Percentiles rank a stretch among this genome's conserved stretches.
phyloP scores from a whole-genome alignment of 441 rosid genomes.

The Mallotus japonicus region DNA sequence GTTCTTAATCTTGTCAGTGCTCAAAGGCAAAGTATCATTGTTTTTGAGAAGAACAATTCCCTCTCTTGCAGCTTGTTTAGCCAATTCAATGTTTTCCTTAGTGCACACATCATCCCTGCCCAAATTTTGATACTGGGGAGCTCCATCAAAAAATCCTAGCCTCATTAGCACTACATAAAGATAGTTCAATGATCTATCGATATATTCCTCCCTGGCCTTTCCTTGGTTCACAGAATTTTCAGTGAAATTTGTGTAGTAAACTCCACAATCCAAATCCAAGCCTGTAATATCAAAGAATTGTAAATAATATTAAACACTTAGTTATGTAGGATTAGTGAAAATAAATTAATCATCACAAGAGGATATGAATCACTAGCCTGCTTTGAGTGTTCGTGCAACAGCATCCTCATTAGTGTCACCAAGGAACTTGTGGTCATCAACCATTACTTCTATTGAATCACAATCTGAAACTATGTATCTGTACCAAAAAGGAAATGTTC shows the following conservation, averaged over 20 bases:
- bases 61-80: slow-evolving; percentile 47
- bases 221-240: slow-evolving; percentile 40
- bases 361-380: slow-evolving; percentile 22
- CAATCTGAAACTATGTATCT: slow-evolving; percentile 60
- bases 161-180: slow-evolving; percentile 72
- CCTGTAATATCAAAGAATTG: slow-evolving; percentile 25
- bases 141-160: slow-evolving; percentile 77
- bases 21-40: slow-evolving; percentile 42
- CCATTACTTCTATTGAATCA: slow-evolving; percentile 46
- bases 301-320: not conserved
- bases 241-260: slow-evolving; percentile 33
- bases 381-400: slow-evolving; percentile 41
- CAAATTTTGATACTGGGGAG: slow-evolving; percentile 34
- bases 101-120: slow-evolving; percentile 42
- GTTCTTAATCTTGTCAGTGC: slow-evolving; percentile 5
- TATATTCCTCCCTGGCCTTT: slow-evolving; percentile 42
- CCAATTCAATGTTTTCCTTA: slow-evolving; percentile 34
- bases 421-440: slow-evolving; percentile 12
- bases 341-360: not conserved
- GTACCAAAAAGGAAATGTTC: not conserved
- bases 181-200: slow-evolving; percentile 49
- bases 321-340: not conserved
- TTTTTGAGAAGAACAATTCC: slow-evolving; percentile 64
- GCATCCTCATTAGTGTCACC: slow-evolving; percentile 45
- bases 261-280: slow-evolving; percentile 53